Conservation (phyloP, 129 eudicot species). For the Artemisia tridentata region DNA sequence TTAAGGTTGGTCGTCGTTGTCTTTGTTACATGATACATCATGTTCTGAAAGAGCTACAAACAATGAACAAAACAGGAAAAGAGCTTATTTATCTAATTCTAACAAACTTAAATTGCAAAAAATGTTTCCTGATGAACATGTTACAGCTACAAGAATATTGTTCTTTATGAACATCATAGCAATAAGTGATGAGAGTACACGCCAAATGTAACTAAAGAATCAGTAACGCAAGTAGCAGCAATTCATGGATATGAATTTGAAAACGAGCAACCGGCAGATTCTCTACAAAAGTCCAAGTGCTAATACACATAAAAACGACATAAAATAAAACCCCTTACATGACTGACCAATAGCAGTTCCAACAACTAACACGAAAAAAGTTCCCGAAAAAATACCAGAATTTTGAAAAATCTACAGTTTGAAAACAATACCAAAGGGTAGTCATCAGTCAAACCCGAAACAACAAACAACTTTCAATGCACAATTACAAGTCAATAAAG, state of each 20-base stretch:
- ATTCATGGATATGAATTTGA: conserved; percentile 4
- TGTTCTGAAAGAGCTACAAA: no score
- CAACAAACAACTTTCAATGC: conserved; percentile 26
- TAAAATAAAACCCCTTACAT: background rate
- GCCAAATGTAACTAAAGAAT: background rate
- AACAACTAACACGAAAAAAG: conserved; percentile 17
- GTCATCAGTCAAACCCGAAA: conserved; percentile 18
- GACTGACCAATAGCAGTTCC: conserved; percentile 1
- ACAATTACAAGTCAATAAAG: conserved; percentile 23
- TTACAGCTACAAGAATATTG: no score
- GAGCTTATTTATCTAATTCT: no score
- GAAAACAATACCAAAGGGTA: conserved; percentile 17
- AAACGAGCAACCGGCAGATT: conserved; percentile 4
- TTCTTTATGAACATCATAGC: no score
- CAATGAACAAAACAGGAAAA: no score
- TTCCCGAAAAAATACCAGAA: conserved; percentile 22
- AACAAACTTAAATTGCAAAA: no score
- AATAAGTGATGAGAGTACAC: background rate
- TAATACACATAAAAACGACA: conserved; percentile 17
- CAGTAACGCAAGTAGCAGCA: background rate
- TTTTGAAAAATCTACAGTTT: conserved; percentile 14
- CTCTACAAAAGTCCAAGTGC: conserved; percentile 29
- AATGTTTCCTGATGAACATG: no score
- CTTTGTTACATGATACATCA: no score
- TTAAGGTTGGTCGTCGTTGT: no score